These are phyloP conservation scores for Zopfochytrium polystomum DNA, from an alignment of 371 early-diverging fungal species.

Conservation along the genomic window DNA sequence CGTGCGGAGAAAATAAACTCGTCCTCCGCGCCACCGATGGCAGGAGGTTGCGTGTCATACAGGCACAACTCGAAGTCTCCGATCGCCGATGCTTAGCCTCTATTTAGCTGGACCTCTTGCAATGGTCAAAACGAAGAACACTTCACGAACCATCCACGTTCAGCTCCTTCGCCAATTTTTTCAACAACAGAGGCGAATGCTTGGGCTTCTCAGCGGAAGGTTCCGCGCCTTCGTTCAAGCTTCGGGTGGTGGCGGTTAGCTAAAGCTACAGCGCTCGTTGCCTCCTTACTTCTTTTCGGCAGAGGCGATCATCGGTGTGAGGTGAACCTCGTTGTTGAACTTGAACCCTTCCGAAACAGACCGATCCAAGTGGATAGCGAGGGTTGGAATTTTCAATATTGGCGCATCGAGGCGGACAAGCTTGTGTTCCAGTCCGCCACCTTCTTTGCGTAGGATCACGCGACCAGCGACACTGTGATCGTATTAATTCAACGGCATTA, in stretches of 20 bases:
- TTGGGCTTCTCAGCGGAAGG: constrained; percentile 24
- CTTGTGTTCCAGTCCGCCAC: constrained; percentile 61
- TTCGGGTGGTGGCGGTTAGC: too few relatives aligned
- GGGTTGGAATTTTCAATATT: constrained; percentile 89
- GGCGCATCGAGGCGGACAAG: constrained; percentile 80
- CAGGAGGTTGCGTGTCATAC: constrained; percentile 80
- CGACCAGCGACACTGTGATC: constrained; percentile 79
- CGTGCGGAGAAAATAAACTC: constrained; percentile 94
- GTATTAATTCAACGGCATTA: background rate
- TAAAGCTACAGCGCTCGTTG: background rate
- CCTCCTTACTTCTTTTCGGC: constrained; percentile 62
- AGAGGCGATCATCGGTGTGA: constrained; percentile 84
- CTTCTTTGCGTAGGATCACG: constrained; percentile 72
- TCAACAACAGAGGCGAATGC: constrained; percentile 78
- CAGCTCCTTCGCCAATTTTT: constrained; percentile 72
- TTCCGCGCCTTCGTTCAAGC: constrained; percentile 29
- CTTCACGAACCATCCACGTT: constrained; percentile 55
- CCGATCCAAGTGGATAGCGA: constrained; percentile 95
- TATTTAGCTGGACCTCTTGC: constrained; percentile 49
- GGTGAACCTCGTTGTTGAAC: constrained; percentile 92
- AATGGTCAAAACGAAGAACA: background rate
- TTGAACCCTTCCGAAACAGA: constrained; percentile 74
- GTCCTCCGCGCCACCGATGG: constrained; percentile 79
- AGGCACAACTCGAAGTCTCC: constrained; percentile 93
- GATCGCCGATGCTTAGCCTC: too few relatives aligned